Base-by-base conservation (phyloP, 345 rosid species). In the Acer saccharum region DNA sequence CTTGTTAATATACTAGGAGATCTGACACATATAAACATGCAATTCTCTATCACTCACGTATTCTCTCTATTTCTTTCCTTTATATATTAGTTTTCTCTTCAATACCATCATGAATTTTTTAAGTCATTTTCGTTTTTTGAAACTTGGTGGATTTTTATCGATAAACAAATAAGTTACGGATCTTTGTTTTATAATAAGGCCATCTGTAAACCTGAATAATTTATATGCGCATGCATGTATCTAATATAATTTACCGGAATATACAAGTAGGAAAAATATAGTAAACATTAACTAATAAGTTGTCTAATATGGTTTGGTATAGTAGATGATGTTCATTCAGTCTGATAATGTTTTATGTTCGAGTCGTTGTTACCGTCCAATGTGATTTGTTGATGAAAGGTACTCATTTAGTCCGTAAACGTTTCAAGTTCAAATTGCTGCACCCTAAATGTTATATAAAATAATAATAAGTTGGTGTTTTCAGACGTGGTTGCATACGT, bases 1-100 rank as follows among this genome's bases (percentile, higher is more conserved):
- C 54, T 67, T 71, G 39, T 73, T 73, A 44, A 65, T 48, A 14
- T 23, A 62, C n/a, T 54, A 29, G 63, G 50, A 75, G 50, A 75
- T 65, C 78, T 65, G 63, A 29, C 76, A 67, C 71, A 68, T 71
- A 77, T 39, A 62, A 77, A 54, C 78, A 73, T 74, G 79, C 68
- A 74, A 66, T 54, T 27, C 10, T 39, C 57, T 64, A 35, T n/a
- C 52, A 11, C 71, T 32, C 46, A 25, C 44, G 44, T 23, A 62
- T 46, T 62, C 5, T 61, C 20, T 50, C 18, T 16, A 27, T 61
- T 9, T 41, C 41, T 32, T 72, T 48, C 2, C 11, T 8, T 64
- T 64, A 23, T 12, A 70, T 46, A 7, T 29, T 60, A 20, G 60
- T 14, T 29, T 25, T 61, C 29, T 21, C 4, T 20, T n/a, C 13